These are phyloP conservation scores for Graphilbum ipis-grandicollis DNA, from an alignment of 2,329 filamentous ascomycete species.

Conservation along the genomic window DNA sequence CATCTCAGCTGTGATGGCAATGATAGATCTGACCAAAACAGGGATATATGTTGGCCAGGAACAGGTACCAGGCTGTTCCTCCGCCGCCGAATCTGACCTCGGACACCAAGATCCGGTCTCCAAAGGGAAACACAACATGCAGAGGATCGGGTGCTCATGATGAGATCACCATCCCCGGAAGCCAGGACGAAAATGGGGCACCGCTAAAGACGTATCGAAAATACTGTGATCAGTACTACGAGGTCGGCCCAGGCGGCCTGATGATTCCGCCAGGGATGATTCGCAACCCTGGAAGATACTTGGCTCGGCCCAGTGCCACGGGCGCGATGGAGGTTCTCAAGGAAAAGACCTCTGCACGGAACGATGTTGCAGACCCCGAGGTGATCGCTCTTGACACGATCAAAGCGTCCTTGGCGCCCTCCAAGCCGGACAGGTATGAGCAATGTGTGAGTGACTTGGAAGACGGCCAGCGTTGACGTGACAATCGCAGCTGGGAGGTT, in stretches of 20 bases:
- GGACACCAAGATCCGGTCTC: too few species aligned
- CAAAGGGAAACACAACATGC: neutral
- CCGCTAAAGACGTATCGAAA: neutral
- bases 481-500: too few species aligned
- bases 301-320: neutral
- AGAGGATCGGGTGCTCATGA: neutral
- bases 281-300: neutral
- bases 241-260: neutral
- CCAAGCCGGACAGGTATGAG: too few species aligned
- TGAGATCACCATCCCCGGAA: neutral
- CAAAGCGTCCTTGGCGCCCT: too few species aligned
- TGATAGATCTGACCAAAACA: too few species aligned
- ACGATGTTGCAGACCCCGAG: too few species aligned
- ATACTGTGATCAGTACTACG: neutral
- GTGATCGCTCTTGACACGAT: too few species aligned
- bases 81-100: neutral
- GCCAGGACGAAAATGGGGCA: neutral
- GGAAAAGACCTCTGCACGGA: too few species aligned
- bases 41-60: neutral
- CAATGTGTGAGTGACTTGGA: too few species aligned
- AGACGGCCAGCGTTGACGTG: too few species aligned
- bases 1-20: too few species aligned
- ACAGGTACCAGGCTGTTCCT: neutral
- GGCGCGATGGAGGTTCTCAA: too few species aligned
- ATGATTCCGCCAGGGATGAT: conserved; percentile 1